Evolutionary conservation across 805 yeast species (phyloP), one percentile per base, ranked within the genome.

Genomic region (Ogataea polymorpha): DNA sequence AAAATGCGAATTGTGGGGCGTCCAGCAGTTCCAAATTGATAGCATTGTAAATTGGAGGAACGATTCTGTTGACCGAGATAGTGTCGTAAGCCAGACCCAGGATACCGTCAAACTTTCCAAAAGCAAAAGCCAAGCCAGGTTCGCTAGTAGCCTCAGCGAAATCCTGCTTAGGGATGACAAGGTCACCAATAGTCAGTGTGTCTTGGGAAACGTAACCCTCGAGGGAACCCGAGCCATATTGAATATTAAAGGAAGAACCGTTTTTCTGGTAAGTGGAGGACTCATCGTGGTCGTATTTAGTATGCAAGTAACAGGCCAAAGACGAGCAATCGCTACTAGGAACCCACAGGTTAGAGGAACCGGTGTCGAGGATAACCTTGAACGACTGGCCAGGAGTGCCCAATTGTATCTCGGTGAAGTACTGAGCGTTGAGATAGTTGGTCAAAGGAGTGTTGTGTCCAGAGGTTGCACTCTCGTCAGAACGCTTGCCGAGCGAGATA

Each of bases 81-180:
- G 96, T 74, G 68, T 87, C 87, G 68, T 91, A 93, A 50, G 87
- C 99, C 54, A 93, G 78, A 52, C 99, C 99, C 49, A 93, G 72
- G 53, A 93, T 90, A 70, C 99, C 99, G 64, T 93, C 99, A 63
- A 93, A 93, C 70, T 93, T 91, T 66, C 96, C 99, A 67, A 93
- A 93, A 38, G 99, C 98, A 70, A 93, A 93, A 0, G 97, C 93
- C 53, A 93, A 77, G 42, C 99, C 99, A 31, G 98, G 98, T 73
- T 93, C 99, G 56, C 79, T 78, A 44, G 99, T 93, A 49, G 96
- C 91, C 74, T 93, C 99, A 46, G 96, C 98, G 62, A 93, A 93
- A 63, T 83, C 95, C 72, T 91, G 98, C 51, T 82, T 70, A 52
- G 89, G 84, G 59, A 93, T 90, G 41, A 72, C 67, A 68, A 93